Percentiles rank a stretch among this genome's conserved stretches.
These are phyloP conservation scores for Volvox reticuliferus DNA, from an alignment of 139 green algal species.

Conservation along the genomic window DNA sequence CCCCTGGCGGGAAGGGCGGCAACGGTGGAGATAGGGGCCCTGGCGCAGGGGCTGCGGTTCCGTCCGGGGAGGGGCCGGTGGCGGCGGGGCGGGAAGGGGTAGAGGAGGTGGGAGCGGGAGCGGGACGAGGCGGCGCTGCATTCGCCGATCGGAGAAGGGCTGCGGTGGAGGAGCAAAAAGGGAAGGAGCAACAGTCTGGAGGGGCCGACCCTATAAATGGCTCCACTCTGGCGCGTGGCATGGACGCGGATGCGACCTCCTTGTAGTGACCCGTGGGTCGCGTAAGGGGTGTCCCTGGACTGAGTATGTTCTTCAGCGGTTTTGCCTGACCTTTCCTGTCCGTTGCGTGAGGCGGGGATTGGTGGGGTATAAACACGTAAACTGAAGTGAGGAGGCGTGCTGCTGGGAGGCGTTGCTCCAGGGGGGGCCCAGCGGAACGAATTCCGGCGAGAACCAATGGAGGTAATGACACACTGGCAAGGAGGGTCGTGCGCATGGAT, in stretches of 20 bases:
- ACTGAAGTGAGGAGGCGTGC: no score
- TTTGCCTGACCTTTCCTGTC: no score
- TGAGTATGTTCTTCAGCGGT: no score
- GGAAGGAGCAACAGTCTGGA: neutral
- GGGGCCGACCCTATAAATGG: neutral
- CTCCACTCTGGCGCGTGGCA: neutral
- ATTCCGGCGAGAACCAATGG: no score
- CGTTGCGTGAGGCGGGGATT: no score
- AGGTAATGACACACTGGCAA: no score
- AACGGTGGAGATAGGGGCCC: neutral
- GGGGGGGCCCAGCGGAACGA: no score
- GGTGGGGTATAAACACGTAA: no score
- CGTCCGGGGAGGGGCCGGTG: neutral
- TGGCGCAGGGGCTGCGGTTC: neutral
- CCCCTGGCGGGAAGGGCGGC: neutral
- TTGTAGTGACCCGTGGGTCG: neutral
- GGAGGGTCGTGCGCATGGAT: no score
- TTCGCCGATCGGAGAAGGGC: neutral
- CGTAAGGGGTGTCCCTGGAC: neutral
- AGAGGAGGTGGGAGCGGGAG: neutral
- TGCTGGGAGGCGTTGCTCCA: no score
- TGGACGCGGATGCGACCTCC: neutral
- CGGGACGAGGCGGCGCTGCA: neutral
- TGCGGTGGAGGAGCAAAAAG: neutral
- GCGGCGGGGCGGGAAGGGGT: neutral